Evolutionary conservation across 2,329 filamentous ascomycete genomes (phyloP), one percentile per base, ranked within the genome.

Genomic region (Aspergillus uvarum): DNA sequence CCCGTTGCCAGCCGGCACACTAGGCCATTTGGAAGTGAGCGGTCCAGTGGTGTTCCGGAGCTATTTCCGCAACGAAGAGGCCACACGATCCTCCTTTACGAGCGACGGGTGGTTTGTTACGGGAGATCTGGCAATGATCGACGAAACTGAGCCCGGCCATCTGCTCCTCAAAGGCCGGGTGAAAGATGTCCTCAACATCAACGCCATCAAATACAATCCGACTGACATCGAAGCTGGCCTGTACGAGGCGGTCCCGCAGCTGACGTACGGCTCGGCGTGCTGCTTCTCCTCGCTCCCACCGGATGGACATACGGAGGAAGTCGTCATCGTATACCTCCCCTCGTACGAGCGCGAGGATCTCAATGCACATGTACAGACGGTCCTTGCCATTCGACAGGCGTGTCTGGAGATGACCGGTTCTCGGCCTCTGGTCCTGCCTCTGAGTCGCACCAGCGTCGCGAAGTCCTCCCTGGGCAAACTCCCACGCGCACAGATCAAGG

Each of bases 141-240:
- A 64, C 35, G 6, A 16, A 2, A 42, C 38, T 3, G 51, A 52
- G 19, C 22, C 22, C 12, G 64, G 66, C 1, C 24, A 52, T 32
- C 54, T 68, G 5, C 51, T 44, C 7, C 56, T 68, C 38, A 47
- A 42, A 3, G 66, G 66, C 7, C 54, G 63, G 24, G 32, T 59
- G 10, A 81, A 81, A 59, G 80, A 82, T 12, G 60, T 71, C 4
- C 74, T 83, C 32, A 80, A 75, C 59, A 74, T 83, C 61, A 83
- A 83, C 58, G 80, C 79, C 0, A 68, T 81, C 53, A 83, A 82
- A 24, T 70, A 76, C 31, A 61, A 59, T 19, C 68, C 76, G 0
- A 56, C 70, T 3, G 77, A 78, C 10, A 63, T 83, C 3, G 75
- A 82, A 42, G 54, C 61, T 1, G 70, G 74, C 0, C 62, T 83